Percentiles rank a stretch among this genome's conserved stretches.
These are phyloP conservation scores for Erythrobasidium yunnanense DNA, from an alignment of 768 basidiomycete genomes.

Conservation along the genomic window DNA sequence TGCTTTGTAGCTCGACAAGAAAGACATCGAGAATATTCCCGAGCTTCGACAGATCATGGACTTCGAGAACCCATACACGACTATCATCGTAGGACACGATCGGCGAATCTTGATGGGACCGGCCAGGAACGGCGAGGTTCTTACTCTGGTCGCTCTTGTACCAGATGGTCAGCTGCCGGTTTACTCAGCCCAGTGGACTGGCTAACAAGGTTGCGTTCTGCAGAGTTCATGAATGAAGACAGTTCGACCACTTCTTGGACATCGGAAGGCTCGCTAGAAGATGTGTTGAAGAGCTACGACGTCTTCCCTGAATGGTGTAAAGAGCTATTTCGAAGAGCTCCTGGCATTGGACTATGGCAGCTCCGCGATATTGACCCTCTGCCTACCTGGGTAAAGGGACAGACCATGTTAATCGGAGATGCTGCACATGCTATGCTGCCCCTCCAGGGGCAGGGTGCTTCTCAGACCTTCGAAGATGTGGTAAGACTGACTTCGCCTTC, in stretches of 20 bases:
- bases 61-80: conserved; percentile 17
- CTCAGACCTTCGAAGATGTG: conserved; percentile 25
- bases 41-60: background rate
- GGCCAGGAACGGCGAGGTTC: background rate
- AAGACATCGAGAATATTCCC: background rate
- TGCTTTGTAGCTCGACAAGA: background rate
- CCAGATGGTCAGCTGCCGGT: conserved; percentile 17
- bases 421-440: conserved; percentile 28
- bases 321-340: conserved; percentile 11
- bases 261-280: conserved; percentile 15
- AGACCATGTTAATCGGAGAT: conserved; percentile 23
- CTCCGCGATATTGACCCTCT: conserved; percentile 11
- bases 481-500: background rate
- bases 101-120: conserved; percentile 19
- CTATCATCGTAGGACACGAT: conserved; percentile 22
- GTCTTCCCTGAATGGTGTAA: conserved; percentile 25
- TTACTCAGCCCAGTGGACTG: background rate
- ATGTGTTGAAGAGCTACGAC: conserved; percentile 14
- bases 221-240: conserved; percentile 14
- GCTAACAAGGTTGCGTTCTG: background rate
- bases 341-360: background rate
- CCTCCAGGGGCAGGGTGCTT: conserved; percentile 25
- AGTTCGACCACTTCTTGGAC: conserved; percentile 22
- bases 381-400: conserved; percentile 21
- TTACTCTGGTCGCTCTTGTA: conserved; percentile 16